Conservation (phyloP, 2,329 filamentous ascomycete genomes). For the Colletotrichum falcatum region DNA sequence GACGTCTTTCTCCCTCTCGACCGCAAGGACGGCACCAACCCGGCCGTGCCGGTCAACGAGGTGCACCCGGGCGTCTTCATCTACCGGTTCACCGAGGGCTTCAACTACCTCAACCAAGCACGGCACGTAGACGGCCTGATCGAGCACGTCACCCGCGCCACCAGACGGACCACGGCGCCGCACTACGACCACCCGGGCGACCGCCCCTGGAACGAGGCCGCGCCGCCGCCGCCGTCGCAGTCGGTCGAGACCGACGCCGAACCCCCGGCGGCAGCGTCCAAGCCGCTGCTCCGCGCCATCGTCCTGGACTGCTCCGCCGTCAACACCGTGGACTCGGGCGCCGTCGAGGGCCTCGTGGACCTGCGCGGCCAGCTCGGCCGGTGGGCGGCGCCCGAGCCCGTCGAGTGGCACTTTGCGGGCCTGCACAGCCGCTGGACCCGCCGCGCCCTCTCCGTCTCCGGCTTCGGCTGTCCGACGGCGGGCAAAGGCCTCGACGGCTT, state of each 20-base stretch:
- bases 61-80: slow-evolving; percentile 67
- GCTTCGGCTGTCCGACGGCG: slow-evolving; percentile 61
- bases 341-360: slow-evolving; percentile 67
- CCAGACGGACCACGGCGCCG: slow-evolving; percentile 48
- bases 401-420: slow-evolving; percentile 66
- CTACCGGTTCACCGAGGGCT: slow-evolving; percentile 66
- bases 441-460: slow-evolving; percentile 65
- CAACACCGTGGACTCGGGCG: slow-evolving; percentile 68
- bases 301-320: slow-evolving; percentile 69
- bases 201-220: slow-evolving; percentile 67
- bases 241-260: neutral
- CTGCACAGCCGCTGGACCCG: slow-evolving; percentile 68
- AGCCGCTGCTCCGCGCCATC: slow-evolving; percentile 63
- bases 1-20: slow-evolving; percentile 61
- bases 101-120: slow-evolving; percentile 68
- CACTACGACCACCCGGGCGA: slow-evolving; percentile 46
- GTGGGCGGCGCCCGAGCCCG: slow-evolving; percentile 60
- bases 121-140: slow-evolving; percentile 64
- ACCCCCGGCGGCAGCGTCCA: neutral
- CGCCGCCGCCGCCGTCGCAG: slow-evolving; percentile 46
- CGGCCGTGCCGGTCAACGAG: slow-evolving; percentile 56
- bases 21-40: slow-evolving; percentile 64
- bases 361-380: slow-evolving; percentile 65
- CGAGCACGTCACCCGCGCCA: slow-evolving; percentile 57
- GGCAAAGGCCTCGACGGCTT: slow-evolving; percentile 8